These are phyloP conservation scores for Poronia punctata DNA, from an alignment of 495 filamentous ascomycete genomes.

Conservation along the genomic window DNA sequence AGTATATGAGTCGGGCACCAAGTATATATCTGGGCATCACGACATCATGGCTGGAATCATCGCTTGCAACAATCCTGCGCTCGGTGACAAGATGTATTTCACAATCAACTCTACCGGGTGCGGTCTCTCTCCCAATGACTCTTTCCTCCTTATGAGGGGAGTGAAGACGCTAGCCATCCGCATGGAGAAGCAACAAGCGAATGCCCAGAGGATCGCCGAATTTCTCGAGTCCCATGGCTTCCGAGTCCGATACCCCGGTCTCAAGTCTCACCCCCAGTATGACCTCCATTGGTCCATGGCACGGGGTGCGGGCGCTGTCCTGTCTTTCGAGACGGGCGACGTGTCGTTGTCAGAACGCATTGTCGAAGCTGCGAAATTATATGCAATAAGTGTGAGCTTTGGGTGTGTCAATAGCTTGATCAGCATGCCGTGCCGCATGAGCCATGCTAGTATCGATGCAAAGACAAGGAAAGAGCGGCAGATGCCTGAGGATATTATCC, in stretches of 20 bases:
- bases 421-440: slow-evolving; percentile 99
- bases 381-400: slow-evolving; percentile 94
- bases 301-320: slow-evolving; percentile 84
- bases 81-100: slow-evolving; percentile 90
- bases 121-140: slow-evolving; percentile 89
- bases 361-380: slow-evolving; percentile 84
- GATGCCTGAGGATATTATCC: slow-evolving; percentile 93
- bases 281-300: slow-evolving; percentile 93
- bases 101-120: slow-evolving; percentile 94
- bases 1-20: slow-evolving; percentile 94
- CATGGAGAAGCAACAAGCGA: slow-evolving; percentile 96
- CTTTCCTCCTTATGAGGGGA: slow-evolving; percentile 88
- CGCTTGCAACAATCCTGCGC: slow-evolving; percentile 68
- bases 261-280: slow-evolving; percentile 93
- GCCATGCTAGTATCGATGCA: slow-evolving; percentile 95
- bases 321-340: slow-evolving; percentile 93
- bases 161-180: slow-evolving; percentile 94
- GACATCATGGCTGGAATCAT: slow-evolving; percentile 98
- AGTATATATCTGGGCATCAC: slow-evolving; percentile 96
- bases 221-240: slow-evolving; percentile 91
- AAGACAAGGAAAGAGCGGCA: slow-evolving; percentile 83
- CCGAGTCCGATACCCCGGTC: slow-evolving; percentile 86
- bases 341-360: slow-evolving; percentile 76
- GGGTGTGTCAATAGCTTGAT: slow-evolving; percentile 98
- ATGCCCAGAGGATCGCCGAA: slow-evolving; percentile 81